Base-by-base conservation (phyloP, 345 rosid genomes). In the Cardamine resedifolia region DNA sequence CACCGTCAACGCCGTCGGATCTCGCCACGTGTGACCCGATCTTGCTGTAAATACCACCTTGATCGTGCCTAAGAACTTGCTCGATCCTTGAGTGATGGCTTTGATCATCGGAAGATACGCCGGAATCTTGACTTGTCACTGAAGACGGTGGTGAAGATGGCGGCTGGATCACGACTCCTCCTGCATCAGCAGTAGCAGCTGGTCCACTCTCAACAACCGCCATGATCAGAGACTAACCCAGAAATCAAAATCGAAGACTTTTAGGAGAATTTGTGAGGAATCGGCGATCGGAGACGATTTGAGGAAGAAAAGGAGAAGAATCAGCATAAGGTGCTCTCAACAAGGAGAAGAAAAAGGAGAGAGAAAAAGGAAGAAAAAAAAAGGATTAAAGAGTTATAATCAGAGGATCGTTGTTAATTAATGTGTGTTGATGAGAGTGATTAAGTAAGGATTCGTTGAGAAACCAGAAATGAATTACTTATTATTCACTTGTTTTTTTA, bases 131-230 rank as follows among this genome's bases (percentile, higher is more conserved):
- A 72, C 75, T 77, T 15, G 79, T 53, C 43, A 78, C 71, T 31
- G 77, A 73, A 18, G 77, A 73, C 0, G 73, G 73, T n/a, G 76
- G 72, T 8, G 80, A 77, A 59, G 78, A 67, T 1, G 78, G 70
- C 34, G 61, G 68, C 67, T 75, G 73, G 75, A 56, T 68, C 73
- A 78, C 79, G 55, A 53, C 78, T 28, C 77, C 78, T 57, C 80
- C 80, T 21, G 73, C 66, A 39, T 73, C 82, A 28, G 74, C 81
- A 21, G 59, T 24, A 33, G 34, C 16, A n/a, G n/a, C n/a, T n/a
- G n/a, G n/a, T 64, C 53, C 79, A 74, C 77, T 83, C 86, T 89
- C 96, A 71, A 84, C 88, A 59, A 89, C 86, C 65, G 90, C 96
- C 96, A 89, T 89, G 77, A 41, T 78, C 66, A 7, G 47, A 66